Evolutionary conservation across 139 green algal genomes (phyloP).

Genomic region (Penium margaritaceum): DNA sequence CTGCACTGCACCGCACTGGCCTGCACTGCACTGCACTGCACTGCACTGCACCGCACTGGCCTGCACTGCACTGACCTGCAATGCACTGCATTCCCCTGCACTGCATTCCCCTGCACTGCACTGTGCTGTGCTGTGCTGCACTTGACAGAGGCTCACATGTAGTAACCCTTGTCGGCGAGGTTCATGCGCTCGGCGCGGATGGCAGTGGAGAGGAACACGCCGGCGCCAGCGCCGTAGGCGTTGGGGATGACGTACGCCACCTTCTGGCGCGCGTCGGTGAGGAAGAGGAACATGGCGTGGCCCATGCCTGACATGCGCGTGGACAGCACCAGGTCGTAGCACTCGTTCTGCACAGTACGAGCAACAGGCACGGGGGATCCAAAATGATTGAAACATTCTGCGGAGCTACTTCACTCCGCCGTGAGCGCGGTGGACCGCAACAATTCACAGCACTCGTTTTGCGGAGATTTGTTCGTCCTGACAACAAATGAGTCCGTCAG

Average conservation of each 20-base stretch:
- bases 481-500: neutral
- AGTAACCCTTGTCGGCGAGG: conserved; percentile 22
- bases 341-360: conserved; percentile 19
- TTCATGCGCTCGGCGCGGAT: conserved; percentile 16
- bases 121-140: no score
- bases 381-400: neutral
- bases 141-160: no score
- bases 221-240: conserved; percentile 29
- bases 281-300: conserved; percentile 32
- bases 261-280: conserved; percentile 8
- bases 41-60: no score
- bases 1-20: no score
- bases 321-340: conserved; percentile 35
- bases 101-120: no score
- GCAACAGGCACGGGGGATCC: neutral
- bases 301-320: conserved; percentile 25
- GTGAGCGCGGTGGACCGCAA: neutral
- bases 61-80: no score
- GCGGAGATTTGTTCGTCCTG: neutral
- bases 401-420: neutral
- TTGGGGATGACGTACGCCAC: conserved; percentile 39
- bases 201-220: conserved; percentile 24
- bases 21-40: no score
- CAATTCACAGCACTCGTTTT: neutral
- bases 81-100: no score